phyloP scores from a whole-genome alignment of 2,329 filamentous ascomycete species.

The Microdochium trichocladiopsis region DNA sequence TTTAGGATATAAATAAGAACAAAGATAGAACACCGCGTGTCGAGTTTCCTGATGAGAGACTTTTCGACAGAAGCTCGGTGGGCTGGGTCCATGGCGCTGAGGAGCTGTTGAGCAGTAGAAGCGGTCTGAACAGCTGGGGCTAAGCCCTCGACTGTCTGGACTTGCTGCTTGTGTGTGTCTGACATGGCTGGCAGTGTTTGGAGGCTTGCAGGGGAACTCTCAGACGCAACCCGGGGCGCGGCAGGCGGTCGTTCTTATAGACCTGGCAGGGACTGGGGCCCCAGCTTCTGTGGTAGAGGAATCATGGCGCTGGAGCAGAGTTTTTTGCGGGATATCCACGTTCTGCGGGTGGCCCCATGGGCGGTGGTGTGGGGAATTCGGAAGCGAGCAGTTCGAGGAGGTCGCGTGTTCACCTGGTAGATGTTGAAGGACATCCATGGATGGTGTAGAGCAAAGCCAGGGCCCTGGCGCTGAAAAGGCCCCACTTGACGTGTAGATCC shows the following conservation, averaged over 20 bases:
- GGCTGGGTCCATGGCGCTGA: slow-evolving; percentile 28
- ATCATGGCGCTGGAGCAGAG: not conserved
- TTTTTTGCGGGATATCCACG: not conserved
- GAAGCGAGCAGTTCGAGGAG: not conserved
- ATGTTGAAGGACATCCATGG: too few relatives aligned
- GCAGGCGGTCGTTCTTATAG: not conserved
- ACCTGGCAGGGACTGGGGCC: not conserved
- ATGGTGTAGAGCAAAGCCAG: too few relatives aligned
- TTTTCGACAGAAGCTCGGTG: slow-evolving; percentile 53
- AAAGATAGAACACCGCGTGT: slow-evolving; percentile 59
- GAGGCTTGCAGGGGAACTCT: not conserved
- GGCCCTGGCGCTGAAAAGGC: too few relatives aligned
- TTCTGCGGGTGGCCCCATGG: not conserved
- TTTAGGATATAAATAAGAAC: slow-evolving; percentile 74
- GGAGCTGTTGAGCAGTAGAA: not conserved
- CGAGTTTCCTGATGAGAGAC: slow-evolving; percentile 63
- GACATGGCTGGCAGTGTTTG: not conserved
- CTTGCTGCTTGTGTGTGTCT: not conserved
- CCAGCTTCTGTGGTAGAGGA: not conserved
- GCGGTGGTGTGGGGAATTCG: not conserved
- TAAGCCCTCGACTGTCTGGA: not conserved
- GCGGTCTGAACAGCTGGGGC: not conserved
- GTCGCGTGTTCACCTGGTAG: not conserved
- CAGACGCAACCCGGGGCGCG: not conserved
- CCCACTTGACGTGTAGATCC: too few relatives aligned